These are phyloP conservation scores for Kalmanozyma brasiliensis DNA, from an alignment of 1,284 basidiomycete species.

Conservation along the genomic window DNA sequence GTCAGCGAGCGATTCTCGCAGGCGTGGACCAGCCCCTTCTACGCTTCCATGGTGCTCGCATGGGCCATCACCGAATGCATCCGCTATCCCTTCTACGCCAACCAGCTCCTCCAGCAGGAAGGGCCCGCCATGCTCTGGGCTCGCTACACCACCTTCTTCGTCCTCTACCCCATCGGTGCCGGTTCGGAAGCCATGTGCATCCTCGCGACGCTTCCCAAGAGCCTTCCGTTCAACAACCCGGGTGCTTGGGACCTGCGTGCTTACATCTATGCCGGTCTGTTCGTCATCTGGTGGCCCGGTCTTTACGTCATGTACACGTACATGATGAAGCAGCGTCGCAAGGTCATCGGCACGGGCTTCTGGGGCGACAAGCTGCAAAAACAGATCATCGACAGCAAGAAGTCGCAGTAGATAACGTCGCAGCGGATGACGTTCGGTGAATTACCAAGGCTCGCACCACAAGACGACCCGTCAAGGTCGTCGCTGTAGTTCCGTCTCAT, in stretches of 20 bases:
- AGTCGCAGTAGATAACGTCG: constrained; percentile 51
- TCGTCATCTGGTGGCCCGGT: constrained; percentile 90
- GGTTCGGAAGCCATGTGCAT: constrained; percentile 87
- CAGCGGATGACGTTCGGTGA: too few species aligned
- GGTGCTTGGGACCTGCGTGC: constrained; percentile 44
- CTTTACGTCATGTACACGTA: constrained; percentile 88
- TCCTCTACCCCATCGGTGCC: constrained; percentile 92
- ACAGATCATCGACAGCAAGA: constrained; percentile 57
- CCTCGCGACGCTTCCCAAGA: constrained; percentile 78
- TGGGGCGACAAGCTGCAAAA: constrained; percentile 56
- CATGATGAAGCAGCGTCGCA: constrained; percentile 85
- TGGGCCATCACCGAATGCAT: constrained; percentile 93
- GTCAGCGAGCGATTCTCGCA: constrained; percentile 59
- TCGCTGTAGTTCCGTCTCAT: too few species aligned
- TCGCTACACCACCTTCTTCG: constrained; percentile 86
- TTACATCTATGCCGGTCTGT: constrained; percentile 74
- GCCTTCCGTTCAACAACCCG: constrained; percentile 38
- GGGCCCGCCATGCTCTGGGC: constrained; percentile 60
- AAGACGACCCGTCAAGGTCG: too few species aligned
- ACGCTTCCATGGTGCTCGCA: constrained; percentile 89
- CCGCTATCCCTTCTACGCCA: constrained; percentile 90
- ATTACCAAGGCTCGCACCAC: too few species aligned
- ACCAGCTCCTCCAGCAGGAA: constrained; percentile 71
- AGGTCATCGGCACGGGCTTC: constrained; percentile 74
- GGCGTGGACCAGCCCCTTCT: constrained; percentile 76